A percentile compares a stretch with the other conserved stretches of the same genome.
Conservation (phyloP, 805 yeast genomes). For the Saturnispora saitoi region DNA sequence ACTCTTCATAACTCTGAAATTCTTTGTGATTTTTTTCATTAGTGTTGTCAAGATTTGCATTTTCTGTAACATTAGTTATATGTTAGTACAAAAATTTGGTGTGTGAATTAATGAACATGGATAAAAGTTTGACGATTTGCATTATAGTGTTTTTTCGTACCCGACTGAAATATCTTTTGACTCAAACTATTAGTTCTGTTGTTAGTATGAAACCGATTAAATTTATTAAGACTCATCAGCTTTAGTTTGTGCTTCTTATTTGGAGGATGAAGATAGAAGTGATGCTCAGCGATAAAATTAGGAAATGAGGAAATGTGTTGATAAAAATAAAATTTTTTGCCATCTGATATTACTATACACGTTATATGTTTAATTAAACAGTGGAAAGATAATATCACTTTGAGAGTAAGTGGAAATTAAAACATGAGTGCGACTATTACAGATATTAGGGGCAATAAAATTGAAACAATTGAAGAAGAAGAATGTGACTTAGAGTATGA, state of each 20-base stretch:
- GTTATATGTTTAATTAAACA: neutral
- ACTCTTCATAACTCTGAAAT: neutral
- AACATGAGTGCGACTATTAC: neutral
- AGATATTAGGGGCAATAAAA: neutral
- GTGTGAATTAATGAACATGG: too few relatives aligned
- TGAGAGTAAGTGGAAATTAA: neutral
- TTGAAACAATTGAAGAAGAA: neutral
- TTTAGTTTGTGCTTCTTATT: too few relatives aligned
- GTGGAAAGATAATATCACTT: neutral
- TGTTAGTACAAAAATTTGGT: too few relatives aligned
- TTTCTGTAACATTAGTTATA: too few relatives aligned
- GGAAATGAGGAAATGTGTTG: neutral
- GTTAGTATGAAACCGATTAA: neutral
- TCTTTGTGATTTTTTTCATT: neutral
- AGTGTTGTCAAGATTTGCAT: neutral
- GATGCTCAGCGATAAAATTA: conserved; percentile 3
- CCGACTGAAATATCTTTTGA: too few relatives aligned
- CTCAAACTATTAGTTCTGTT: neutral
- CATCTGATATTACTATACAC: neutral
- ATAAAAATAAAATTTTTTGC: neutral
- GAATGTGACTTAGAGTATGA: conserved; percentile 27
- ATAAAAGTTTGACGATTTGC: too few relatives aligned
- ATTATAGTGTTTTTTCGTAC: neutral
- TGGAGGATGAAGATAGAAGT: neutral
- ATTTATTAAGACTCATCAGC: neutral